Conservation (phyloP, 1,284 basidiomycete genomes). For the Sanguinoderma infundibulare region DNA sequence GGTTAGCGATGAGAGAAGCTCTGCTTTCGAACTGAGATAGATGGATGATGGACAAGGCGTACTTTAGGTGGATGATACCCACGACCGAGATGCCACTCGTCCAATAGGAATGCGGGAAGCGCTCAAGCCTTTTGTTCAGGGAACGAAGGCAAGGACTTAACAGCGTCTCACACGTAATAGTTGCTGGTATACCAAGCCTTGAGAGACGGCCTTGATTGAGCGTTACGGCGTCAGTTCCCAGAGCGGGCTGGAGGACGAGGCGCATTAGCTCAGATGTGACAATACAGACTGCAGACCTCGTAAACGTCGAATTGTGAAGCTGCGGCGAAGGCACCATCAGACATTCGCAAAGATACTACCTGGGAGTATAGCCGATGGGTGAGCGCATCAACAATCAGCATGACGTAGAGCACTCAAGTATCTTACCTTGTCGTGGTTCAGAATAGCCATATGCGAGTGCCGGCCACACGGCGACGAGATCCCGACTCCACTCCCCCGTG, state of each 20-base stretch:
- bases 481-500: constrained; percentile 24
- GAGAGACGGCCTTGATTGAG: not conserved
- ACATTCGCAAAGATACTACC: not conserved
- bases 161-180: constrained; percentile 23
- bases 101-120: constrained; percentile 18
- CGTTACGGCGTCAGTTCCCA: not conserved
- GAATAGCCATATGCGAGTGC: constrained; percentile 6
- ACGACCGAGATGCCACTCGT: constrained; percentile 8
- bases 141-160: constrained; percentile 15
- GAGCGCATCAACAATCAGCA: constrained; percentile 17
- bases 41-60: constrained; percentile 18
- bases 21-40: constrained; percentile 16
- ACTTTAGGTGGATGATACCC: constrained; percentile 16
- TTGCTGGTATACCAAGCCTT: constrained; percentile 1
- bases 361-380: not conserved
- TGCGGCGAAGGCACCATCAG: not conserved
- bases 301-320: not conserved
- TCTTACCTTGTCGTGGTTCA: constrained; percentile 1
- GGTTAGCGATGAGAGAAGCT: constrained; percentile 11
- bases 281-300: not conserved
- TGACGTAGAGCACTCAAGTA: constrained; percentile 16
- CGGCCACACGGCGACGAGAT: constrained; percentile 10
- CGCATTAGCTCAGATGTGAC: not conserved
- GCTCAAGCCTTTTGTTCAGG: constrained; percentile 14
- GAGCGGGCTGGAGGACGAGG: not conserved